Base-by-base conservation (phyloP, 192 early-diverging fungal species). In the Coemansia sp. region DNA sequence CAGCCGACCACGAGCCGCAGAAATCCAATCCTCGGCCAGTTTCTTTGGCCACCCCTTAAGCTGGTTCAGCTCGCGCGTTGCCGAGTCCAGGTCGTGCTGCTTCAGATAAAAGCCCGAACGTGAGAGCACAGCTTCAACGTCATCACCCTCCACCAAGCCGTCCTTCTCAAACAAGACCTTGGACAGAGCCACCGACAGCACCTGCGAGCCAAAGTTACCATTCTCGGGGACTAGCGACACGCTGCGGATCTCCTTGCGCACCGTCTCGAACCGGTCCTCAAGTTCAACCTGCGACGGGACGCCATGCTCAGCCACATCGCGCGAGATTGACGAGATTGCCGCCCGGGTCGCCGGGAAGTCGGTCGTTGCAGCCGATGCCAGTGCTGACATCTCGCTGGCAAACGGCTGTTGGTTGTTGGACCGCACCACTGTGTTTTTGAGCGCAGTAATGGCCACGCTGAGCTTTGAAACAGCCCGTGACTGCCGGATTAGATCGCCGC, bases 31-130 rank as follows among this genome's bases (percentile, higher is more conserved):
- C 72, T 83, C 69, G 15, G 93, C 90, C 52, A 98, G 75, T 66
- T 76, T 82, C 75, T 90, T 90, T 14, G 91, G 86, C 96, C 96
- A 98, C 8, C 96, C 94, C 47, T 75, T 87, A 51, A 98, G 79
- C 75, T 95, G 94, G 79, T 97, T 97, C 62, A 97, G 73, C 72
- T 98, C 94, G 66, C 96, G 85, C 12, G 91, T 77, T 10, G 94
- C 94, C 59, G 78, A 76, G 49, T 97, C 94, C 59, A 98, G 70
- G 74, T 98, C 91, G 21, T 87, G 85, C 57, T 85, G 84, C 57
- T 82, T 63, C 58, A 98, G 77, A 73, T 90, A 89, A 73, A 87
- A 86, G 60, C 89, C 79, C 8, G 89, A 70, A 24, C 96, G 87
- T 6, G 94, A 86, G 48, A 96, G 75, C 25, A 94, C 79, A 9